A percentile compares a stretch with the other conserved stretches of the same genome.
Evolutionary conservation across 2,329 filamentous ascomycete genomes (phyloP).

Genomic region (Beauveria sp.): DNA sequence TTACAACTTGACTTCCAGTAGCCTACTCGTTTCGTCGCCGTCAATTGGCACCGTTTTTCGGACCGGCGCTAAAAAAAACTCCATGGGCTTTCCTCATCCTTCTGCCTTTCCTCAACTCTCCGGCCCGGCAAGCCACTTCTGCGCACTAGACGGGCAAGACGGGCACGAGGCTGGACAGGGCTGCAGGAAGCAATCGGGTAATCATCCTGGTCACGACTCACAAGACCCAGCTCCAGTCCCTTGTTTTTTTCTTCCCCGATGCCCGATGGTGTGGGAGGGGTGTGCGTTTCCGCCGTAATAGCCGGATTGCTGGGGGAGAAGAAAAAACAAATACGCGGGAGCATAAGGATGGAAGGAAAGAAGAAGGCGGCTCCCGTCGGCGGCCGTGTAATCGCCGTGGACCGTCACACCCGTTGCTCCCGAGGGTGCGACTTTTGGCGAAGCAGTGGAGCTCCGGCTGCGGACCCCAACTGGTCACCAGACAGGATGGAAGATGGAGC

Average conservation of each 20-base stretch:
- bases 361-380: neutral
- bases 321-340: too few species aligned
- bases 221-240: neutral
- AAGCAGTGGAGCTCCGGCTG: neutral
- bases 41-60: neutral
- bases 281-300: neutral
- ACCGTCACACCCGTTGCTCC: neutral
- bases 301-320: neutral
- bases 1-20: neutral
- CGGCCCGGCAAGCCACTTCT: neutral
- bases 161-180: neutral
- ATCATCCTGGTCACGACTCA: neutral
- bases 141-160: neutral
- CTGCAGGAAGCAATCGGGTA: slow-evolving; percentile 8
- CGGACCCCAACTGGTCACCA: neutral
- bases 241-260: neutral
- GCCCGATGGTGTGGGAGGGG: too few species aligned
- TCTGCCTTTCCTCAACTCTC: neutral
- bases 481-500: too few species aligned
- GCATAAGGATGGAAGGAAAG: neutral
- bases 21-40: neutral
- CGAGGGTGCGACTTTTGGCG: neutral
- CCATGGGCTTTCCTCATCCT: neutral
- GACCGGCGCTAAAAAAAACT: neutral
- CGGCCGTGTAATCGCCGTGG: neutral